Conservation (phyloP, 345 rosid genomes). For the Hibiscus trionum region DNA sequence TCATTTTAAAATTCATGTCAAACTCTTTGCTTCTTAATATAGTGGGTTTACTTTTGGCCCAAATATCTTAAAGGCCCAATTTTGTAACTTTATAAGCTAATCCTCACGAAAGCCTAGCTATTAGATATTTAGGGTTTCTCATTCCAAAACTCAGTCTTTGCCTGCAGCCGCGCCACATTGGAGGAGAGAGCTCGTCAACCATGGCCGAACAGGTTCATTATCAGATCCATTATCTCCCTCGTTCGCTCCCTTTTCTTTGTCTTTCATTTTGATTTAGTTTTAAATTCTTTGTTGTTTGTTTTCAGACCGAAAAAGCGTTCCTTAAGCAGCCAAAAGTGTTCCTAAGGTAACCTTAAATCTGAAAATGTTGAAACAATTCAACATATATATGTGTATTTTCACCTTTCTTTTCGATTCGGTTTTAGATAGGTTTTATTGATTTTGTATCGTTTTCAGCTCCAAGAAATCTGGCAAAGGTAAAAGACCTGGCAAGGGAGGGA, state of each 20-base stretch:
- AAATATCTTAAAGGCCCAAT: background rate
- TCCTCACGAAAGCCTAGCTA: background rate
- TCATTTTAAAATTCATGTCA: too few species aligned
- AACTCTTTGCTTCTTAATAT: too few species aligned
- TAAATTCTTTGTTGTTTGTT: background rate
- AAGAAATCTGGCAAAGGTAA: constrained; percentile 77
- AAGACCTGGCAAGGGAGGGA: constrained; percentile 93
- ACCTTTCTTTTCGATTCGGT: background rate
- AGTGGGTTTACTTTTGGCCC: background rate
- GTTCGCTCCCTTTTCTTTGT: background rate
- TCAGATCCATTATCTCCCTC: background rate
- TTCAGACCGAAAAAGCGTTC: constrained; percentile 56
- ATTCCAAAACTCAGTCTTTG: background rate
- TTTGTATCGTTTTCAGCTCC: constrained; percentile 37
- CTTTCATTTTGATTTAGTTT: background rate
- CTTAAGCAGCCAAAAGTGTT: constrained; percentile 62
- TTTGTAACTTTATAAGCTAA: background rate
- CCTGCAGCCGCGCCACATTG: background rate
- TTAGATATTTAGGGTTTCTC: background rate
- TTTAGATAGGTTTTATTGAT: background rate
- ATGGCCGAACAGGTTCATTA: constrained; percentile 7
- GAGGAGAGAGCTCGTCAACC: background rate
- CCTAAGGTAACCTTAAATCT: constrained; percentile 23
- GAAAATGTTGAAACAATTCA: background rate
- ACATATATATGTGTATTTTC: too few species aligned